Base-by-base conservation (phyloP, 306 rosid genomes). In the Herpetospermum pedunculosum region DNA sequence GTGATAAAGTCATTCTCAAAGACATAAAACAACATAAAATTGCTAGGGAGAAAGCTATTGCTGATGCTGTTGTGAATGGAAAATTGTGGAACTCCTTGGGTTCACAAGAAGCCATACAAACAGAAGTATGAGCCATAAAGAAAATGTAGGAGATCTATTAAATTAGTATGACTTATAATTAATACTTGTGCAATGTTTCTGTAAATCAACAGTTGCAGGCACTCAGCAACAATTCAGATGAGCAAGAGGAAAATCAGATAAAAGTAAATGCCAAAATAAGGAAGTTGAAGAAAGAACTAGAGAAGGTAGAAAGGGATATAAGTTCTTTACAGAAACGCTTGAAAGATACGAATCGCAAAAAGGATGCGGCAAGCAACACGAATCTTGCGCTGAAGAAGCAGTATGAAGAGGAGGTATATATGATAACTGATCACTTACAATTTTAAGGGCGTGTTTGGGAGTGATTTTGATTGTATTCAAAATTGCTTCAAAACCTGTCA, bases 81-180 rank as follows among this genome's bases (percentile, higher is more conserved):
- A 73, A 77, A 58, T 35, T 47, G 30, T 73, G 78, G 81, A 73
- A 55, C 49, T 77, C 84, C 59, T 35, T 81, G 8, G 76, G 81
- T 15, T 77, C 78, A 47, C 74, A 65, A 48, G 26, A 77, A 67
- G 76, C 50, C 46, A 55, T 77, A 6, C 28, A 35, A 35, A 48
- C 50, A 16, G 37, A 81, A 55, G 10, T 77, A 67, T 57, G 78
- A 53, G 78, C n/a, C 30, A 19, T 0, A 64, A 35, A 18, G 15
- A 34, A 62, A 59, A 29, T 30, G 19, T 59, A 1, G 25, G 3
- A 29, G 40, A 30, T 30, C 15, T 58, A 28, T 13, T 15, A 5
- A 0, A 58, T 34, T 3, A 6, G 3, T 50, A 3, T 15, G 32
- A 6, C 18, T 58, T 58, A 8, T 55, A 26, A 55, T 26, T 55